Evolutionary conservation across 2,329 filamentous ascomycete genomes (phyloP).

Genomic region (Amauroascus niger): DNA sequence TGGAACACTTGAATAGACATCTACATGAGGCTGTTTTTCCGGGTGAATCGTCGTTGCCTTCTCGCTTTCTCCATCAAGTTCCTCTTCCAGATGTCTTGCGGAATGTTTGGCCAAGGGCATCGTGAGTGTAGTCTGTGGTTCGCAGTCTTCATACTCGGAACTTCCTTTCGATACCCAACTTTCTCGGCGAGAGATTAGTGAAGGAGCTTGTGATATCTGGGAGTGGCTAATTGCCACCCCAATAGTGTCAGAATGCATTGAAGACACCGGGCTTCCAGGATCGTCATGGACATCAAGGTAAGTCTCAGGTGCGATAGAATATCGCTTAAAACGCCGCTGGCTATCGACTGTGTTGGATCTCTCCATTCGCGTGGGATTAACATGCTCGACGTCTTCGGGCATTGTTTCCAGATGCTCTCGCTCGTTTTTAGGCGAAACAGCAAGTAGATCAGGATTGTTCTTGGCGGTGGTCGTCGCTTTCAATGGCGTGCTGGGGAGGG

Average conservation of each 20-base stretch:
- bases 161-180: constrained; percentile 1
- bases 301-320: constrained; percentile 4
- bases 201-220: constrained; percentile 1
- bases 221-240: constrained; percentile 4
- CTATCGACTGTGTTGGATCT: not conserved
- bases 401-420: constrained; percentile 29
- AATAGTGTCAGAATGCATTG: constrained; percentile 10
- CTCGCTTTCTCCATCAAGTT: not conserved
- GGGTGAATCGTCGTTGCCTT: not conserved
- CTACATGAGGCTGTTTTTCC: not conserved
- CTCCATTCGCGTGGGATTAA: not conserved
- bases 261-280: constrained; percentile 9
- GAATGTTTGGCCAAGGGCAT: not conserved
- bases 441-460: constrained; percentile 21
- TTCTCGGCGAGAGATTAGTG: not conserved
- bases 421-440: constrained; percentile 19
- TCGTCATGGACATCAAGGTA: constrained; percentile 2
- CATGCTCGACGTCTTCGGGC: constrained; percentile 29
- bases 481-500: constrained; percentile 7
- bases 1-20: not conserved
- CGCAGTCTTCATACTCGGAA: constrained; percentile 3
- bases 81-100: not conserved
- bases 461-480: constrained; percentile 15
- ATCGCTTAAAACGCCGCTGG: not conserved
- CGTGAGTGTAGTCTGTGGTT: not conserved